Evolutionary conservation across 192 early-diverging fungal species (phyloP), one percentile per base, ranked within the genome.

Genomic region (Spizellomyces sp.): DNA sequence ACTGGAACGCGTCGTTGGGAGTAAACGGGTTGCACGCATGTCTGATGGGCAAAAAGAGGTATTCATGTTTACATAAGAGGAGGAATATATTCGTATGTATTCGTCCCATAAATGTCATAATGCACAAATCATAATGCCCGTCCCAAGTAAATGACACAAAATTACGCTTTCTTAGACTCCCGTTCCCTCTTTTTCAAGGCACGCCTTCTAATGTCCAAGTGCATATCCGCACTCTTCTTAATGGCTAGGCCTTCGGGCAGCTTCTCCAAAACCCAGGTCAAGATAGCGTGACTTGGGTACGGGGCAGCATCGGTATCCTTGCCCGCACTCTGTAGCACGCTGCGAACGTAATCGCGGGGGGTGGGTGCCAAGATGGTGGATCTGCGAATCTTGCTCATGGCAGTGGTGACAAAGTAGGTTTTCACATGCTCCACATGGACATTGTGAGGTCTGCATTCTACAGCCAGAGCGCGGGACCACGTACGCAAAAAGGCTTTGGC

Each of bases 321-420:
- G 22, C 87, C 83, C 12, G 88, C 78, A 21, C 89, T 92, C 12
- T 87, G 87, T 64, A 98, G 77, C 62, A 91, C 92, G 12, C 76
- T 65, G 21, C 79, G 70, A 48, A 96, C 95, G 80, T 93, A 98
- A 19, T 84, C 81, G 67, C 88, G 88, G 22, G 95, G 86, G 68
- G 88, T 78, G 8, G 96, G 96, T 41, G 95, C 90, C 52, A 93
- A 62, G 59, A 88, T 87, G n/a, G 78, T 85, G n/a, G 95, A 81
- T 67, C 83, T 86, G 54, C 92, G 79, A 61, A 97, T 95, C 84
- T 97, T 98, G 66, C 90, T 90, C 97, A 99, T 98, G 58, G 87
- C 85, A 9, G 97, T 93, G 60, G 90, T 87, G 71, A 99, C 95
- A 91, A 97, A 99, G 82, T 93, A 98, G 22, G 94, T 94, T 76